These are phyloP conservation scores for Boletus pseudo-olivaceus DNA, from an alignment of 768 basidiomycete species.

Conservation along the genomic window DNA sequence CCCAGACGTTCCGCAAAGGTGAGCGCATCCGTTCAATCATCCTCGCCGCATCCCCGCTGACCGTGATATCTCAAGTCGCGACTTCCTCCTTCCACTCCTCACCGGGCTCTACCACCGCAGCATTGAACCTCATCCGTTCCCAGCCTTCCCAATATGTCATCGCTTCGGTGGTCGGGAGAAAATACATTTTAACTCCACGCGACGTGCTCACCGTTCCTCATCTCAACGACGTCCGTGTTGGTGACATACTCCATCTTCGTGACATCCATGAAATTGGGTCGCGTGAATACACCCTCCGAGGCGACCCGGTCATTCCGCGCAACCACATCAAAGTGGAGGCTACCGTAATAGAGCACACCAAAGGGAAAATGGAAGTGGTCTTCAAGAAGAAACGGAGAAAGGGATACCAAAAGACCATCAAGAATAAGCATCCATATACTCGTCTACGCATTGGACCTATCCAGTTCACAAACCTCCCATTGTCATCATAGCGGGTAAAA, in stretches of 20 bases:
- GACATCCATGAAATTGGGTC: conserved; percentile 94
- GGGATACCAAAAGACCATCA: conserved; percentile 92
- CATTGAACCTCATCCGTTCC: conserved; percentile 78
- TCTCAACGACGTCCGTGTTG: conserved; percentile 80
- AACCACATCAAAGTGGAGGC: conserved; percentile 71
- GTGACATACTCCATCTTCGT: conserved; percentile 78
- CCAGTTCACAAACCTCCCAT: conserved; percentile 37
- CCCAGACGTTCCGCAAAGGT: conserved; percentile 25
- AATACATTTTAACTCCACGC: conserved; percentile 85
- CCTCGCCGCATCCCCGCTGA: neutral
- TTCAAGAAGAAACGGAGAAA: conserved; percentile 99
- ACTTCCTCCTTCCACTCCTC: conserved; percentile 32
- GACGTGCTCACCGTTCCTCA: conserved; percentile 94
- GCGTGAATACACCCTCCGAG: conserved; percentile 88
- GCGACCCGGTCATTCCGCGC: conserved; percentile 66
- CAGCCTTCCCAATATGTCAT: conserved; percentile 92
- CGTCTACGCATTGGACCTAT: conserved; percentile 89
- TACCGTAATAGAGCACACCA: conserved; percentile 97
- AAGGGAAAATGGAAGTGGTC: conserved; percentile 85
- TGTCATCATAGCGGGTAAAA: conserved; percentile 23
- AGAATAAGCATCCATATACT: conserved; percentile 95
- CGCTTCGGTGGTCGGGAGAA: conserved; percentile 80
- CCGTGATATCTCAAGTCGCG: conserved; percentile 9
- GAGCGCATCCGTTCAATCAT: neutral
- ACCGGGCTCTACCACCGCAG: conserved; percentile 48